Evolutionary conservation across 1,284 basidiomycete species (phyloP).

Genomic region (Austroboletus novae-zelandiae): DNA sequence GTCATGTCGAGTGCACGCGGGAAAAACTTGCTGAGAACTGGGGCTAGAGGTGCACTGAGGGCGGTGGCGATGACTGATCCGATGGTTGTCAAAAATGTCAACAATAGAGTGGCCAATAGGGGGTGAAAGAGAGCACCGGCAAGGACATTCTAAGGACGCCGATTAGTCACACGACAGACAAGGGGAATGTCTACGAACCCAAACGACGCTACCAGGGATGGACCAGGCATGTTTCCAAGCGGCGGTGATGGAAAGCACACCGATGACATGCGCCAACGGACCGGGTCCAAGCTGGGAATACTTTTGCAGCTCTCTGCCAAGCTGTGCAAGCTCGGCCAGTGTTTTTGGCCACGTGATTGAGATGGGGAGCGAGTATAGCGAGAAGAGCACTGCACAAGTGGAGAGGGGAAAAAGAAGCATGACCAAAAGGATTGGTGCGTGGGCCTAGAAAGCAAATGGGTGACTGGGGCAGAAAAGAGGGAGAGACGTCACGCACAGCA

Average conservation of each 20-base stretch:
- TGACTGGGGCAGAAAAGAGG: constrained; percentile 13
- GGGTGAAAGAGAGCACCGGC: constrained; percentile 85
- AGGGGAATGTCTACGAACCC: constrained; percentile 45
- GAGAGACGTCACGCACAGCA: constrained; percentile 42
- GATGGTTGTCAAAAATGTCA: constrained; percentile 79
- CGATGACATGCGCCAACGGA: constrained; percentile 68
- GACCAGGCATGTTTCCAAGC: constrained; percentile 96
- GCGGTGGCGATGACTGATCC: constrained; percentile 81
- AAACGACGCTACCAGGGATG: constrained; percentile 85
- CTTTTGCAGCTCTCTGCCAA: constrained; percentile 70
- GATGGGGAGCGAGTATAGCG: constrained; percentile 63
- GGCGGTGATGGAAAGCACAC: constrained; percentile 81
- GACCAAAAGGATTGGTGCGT: constrained; percentile 64
- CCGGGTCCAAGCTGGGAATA: constrained; percentile 69
- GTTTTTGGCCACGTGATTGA: constrained; percentile 74
- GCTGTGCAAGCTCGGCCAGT: constrained; percentile 66
- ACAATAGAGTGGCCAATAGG: constrained; percentile 70
- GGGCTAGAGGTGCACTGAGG: constrained; percentile 80
- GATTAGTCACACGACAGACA: constrained; percentile 17
- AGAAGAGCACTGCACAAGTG: constrained; percentile 47
- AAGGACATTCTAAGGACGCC: constrained; percentile 71
- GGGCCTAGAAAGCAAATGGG: constrained; percentile 43
- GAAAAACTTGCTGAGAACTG: constrained; percentile 75
- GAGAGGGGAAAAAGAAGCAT: constrained; percentile 68
- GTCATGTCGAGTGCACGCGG: constrained; percentile 84